Percentiles rank a stretch among this genome's conserved stretches.
These are phyloP conservation scores for Wickerhamiella allomyrinae DNA, from an alignment of 805 yeast genomes.

Conservation along the genomic window DNA sequence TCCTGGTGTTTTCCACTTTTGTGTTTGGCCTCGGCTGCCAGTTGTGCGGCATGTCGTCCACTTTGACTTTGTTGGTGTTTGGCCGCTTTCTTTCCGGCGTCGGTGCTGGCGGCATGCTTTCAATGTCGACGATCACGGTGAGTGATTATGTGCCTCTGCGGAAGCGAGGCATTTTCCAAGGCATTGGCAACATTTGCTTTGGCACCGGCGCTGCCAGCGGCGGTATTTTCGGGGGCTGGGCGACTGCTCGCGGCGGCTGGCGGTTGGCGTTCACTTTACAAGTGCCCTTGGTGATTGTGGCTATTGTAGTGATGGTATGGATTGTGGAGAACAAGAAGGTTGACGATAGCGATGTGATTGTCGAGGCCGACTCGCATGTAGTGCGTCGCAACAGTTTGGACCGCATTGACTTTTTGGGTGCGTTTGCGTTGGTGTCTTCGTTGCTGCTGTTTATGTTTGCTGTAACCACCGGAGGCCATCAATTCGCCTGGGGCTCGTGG, in stretches of 20 bases:
- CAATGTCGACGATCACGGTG: conserved; percentile 59
- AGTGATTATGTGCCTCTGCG: conserved; percentile 66
- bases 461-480: conserved; percentile 52
- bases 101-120: conserved; percentile 82
- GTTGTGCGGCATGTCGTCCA: conserved; percentile 37
- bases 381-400: conserved; percentile 34
- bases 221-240: conserved; percentile 41
- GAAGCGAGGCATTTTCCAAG: conserved; percentile 71
- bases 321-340: conserved; percentile 10
- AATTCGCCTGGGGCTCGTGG: conserved; percentile 33
- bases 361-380: conserved; percentile 15
- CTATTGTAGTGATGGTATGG: conserved; percentile 8
- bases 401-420: conserved; percentile 55
- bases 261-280: conserved; percentile 32
- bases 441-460: conserved; percentile 47
- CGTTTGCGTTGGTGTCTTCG: conserved; percentile 41
- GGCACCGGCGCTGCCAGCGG: conserved; percentile 68
- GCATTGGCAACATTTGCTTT: conserved; percentile 60
- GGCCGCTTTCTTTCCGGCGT: conserved; percentile 73
- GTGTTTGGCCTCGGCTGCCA: conserved; percentile 35
- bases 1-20: conserved; percentile 29
- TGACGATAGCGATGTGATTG: conserved; percentile 20
- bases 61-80: conserved; percentile 45
- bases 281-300: conserved; percentile 28
- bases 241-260: conserved; percentile 49